phyloP scores from a whole-genome alignment of 176 grass and related monocot species.

The Tillandsia leiboldiana region DNA sequence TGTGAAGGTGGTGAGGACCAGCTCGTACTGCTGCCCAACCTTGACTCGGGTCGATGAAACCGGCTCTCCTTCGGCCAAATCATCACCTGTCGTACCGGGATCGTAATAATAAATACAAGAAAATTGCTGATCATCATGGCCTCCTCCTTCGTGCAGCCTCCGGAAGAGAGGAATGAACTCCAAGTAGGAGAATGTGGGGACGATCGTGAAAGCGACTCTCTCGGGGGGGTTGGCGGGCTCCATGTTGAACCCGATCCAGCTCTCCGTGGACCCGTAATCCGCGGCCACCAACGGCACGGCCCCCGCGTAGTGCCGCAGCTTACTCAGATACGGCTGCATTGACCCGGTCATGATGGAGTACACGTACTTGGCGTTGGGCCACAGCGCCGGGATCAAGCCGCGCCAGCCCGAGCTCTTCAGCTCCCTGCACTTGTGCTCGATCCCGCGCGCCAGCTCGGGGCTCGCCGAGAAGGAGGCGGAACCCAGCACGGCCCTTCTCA shows the following conservation, averaged over 20 bases:
- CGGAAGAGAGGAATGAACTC: constrained; percentile 24
- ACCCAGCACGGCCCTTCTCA: constrained; percentile 9
- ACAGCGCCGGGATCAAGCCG: constrained; percentile 12
- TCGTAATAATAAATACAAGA: too few relatives aligned
- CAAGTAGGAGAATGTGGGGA: constrained; percentile 21
- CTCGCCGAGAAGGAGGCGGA: neutral
- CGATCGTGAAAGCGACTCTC: constrained; percentile 5
- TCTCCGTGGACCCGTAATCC: constrained; percentile 25
- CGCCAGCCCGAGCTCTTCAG: constrained; percentile 2
- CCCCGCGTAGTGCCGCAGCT: constrained; percentile 15
- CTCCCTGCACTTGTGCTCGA: constrained; percentile 1
- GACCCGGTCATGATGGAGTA: constrained; percentile 27
- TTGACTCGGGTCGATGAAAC: constrained; percentile 5
- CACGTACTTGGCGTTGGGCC: constrained; percentile 24
- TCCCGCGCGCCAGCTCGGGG: neutral
- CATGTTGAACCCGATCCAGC: constrained; percentile 21
- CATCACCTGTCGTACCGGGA: neutral
- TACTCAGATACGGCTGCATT: constrained; percentile 23
- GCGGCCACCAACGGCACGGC: constrained; percentile 7
- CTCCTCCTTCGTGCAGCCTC: neutral
- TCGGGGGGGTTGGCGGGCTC: constrained; percentile 8
- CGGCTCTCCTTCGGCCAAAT: constrained; percentile 8
- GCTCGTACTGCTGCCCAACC: constrained; percentile 18
- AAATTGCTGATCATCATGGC: neutral
- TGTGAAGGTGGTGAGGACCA: constrained; percentile 25